phyloP scores from a whole-genome alignment of 1,139 yeast species.

The Ogataea hybrid region DNA sequence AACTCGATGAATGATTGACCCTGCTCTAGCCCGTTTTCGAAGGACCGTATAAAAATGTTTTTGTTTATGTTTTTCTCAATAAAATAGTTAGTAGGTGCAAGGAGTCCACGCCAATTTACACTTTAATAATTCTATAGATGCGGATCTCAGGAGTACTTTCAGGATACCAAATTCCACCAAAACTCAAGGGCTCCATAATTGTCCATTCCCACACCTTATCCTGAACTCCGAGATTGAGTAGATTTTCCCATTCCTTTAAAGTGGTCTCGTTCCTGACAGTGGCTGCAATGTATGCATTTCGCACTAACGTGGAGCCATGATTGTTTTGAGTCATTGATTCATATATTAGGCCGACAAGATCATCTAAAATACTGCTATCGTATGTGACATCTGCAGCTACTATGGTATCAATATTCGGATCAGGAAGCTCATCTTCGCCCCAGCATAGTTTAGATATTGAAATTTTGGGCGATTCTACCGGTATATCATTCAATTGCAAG shows the following conservation, averaged over 20 bases:
- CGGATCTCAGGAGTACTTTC: constrained; percentile 42
- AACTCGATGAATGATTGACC: no score
- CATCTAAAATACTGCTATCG: constrained; percentile 60
- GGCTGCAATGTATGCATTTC: constrained; percentile 57
- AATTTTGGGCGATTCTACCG: constrained; percentile 16
- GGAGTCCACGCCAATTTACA: constrained; percentile 3
- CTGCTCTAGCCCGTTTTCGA: background rate
- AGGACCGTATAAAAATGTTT: background rate
- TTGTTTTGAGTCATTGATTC: constrained; percentile 29
- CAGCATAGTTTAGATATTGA: constrained; percentile 58
- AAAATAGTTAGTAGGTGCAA: constrained; percentile 1
- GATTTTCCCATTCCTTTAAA: constrained; percentile 48
- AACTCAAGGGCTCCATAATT: constrained; percentile 6
- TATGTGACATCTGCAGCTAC: constrained; percentile 89
- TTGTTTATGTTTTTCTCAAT: constrained; percentile 11
- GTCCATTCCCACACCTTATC: constrained; percentile 28
- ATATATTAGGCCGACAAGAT: constrained; percentile 49
- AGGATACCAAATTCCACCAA: constrained; percentile 27
- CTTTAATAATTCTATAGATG: constrained; percentile 34
- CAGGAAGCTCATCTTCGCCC: constrained; percentile 42
- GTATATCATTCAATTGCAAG: constrained; percentile 43
- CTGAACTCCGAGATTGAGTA: constrained; percentile 32
- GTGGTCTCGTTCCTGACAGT: constrained; percentile 69
- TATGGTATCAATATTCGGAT: constrained; percentile 41
- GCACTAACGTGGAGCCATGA: constrained; percentile 15